These are phyloP conservation scores for Plasmodium gaboni DNA, from an alignment of 169 alveolate genomes.

Conservation along the genomic window DNA sequence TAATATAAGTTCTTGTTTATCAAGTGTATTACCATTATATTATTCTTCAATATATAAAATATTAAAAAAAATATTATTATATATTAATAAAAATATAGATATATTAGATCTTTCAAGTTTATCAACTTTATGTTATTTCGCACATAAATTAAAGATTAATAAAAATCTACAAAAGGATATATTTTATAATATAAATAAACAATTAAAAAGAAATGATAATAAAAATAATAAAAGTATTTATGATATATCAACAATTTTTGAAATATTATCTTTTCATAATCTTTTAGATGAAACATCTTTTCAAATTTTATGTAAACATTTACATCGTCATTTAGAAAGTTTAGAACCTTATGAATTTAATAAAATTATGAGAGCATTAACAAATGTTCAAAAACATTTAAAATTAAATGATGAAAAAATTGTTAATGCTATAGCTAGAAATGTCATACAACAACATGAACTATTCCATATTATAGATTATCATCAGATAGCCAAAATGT, in stretches of 20 bases:
- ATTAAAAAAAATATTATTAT: conserved; percentile 55
- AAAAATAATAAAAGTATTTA: conserved; percentile 31
- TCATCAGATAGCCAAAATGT: conserved; percentile 74
- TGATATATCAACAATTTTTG: conserved; percentile 82
- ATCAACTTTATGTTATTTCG: conserved; percentile 76
- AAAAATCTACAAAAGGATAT: conserved; percentile 29
- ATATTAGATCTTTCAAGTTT: conserved; percentile 41
- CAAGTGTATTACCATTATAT: conserved; percentile 60
- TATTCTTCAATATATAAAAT: conserved; percentile 67
- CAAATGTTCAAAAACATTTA: conserved; percentile 24
- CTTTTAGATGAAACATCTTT: conserved; percentile 74
- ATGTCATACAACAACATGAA: conserved; percentile 75
- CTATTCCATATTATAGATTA: conserved; percentile 79
- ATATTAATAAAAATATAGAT: conserved; percentile 12
- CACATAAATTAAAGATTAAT: conserved; percentile 49
- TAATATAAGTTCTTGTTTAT: conserved; percentile 33
- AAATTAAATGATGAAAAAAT: conserved; percentile 68
- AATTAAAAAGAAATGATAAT: conserved; percentile 37
- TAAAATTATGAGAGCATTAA: conserved; percentile 82
- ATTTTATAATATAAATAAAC: conserved; percentile 46
- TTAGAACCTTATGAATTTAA: conserved; percentile 87
- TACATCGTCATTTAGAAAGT: conserved; percentile 79
- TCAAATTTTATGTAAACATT: conserved; percentile 79
- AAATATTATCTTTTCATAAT: conserved; percentile 75
- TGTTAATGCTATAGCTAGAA: conserved; percentile 79